Conservation (phyloP, 768 basidiomycete species). For the Ramaria sp. region DNA sequence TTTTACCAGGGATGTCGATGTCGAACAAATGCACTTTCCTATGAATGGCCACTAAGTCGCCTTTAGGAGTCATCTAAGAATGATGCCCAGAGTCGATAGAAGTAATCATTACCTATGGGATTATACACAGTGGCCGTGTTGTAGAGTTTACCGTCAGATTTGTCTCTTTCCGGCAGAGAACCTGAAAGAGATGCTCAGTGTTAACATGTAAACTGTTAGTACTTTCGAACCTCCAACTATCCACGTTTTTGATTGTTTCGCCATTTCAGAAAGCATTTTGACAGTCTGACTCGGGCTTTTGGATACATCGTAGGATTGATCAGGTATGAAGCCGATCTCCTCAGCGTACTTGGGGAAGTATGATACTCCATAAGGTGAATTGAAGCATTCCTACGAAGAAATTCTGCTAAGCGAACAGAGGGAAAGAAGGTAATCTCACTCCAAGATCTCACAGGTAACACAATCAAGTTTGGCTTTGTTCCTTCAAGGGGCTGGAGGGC, state of each 20-base stretch:
- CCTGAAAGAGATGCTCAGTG: constrained; percentile 35
- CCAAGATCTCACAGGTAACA: constrained; percentile 56
- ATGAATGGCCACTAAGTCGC: constrained; percentile 77
- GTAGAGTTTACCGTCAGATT: constrained; percentile 53
- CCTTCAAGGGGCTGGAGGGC: constrained; percentile 37
- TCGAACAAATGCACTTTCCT: constrained; percentile 97
- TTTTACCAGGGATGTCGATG: constrained; percentile 90
- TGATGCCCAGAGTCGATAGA: background rate
- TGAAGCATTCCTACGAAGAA: constrained; percentile 66
- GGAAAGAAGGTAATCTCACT: background rate
- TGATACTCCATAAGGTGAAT: constrained; percentile 71
- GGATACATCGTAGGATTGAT: constrained; percentile 44
- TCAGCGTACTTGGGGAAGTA: constrained; percentile 84
- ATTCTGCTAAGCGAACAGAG: background rate
- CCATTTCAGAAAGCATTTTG: constrained; percentile 68
- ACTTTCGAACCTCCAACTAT: constrained; percentile 70
- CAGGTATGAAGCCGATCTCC: constrained; percentile 52
- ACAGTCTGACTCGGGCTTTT: constrained; percentile 64
- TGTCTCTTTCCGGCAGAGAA: constrained; percentile 83
- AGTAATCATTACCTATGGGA: constrained; percentile 43
- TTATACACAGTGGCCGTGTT: constrained; percentile 92
- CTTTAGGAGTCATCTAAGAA: constrained; percentile 26
- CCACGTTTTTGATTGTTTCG: constrained; percentile 74
- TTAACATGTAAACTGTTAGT: background rate
- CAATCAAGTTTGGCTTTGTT: constrained; percentile 68